A percentile compares a stretch with the other conserved stretches of the same genome.
Evolutionary conservation across 2,329 filamentous ascomycete genomes (phyloP).

Genomic region (Trichoderma sp.): DNA sequence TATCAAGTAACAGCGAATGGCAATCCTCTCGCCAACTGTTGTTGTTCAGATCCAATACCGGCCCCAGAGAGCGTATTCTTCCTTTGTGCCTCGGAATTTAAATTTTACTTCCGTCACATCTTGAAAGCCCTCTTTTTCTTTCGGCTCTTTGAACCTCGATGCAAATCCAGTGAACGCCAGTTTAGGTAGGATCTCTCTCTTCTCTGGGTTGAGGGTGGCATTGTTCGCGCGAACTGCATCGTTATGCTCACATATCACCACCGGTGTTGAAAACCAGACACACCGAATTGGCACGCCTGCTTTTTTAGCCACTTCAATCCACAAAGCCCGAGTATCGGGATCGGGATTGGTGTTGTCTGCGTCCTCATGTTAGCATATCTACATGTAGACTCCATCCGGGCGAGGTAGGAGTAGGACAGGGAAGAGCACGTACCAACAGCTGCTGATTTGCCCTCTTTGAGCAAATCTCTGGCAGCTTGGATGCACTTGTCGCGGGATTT

Average conservation of each 20-base stretch:
- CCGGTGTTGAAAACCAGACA: slow-evolving; percentile 73
- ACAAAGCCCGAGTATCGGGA: slow-evolving; percentile 69
- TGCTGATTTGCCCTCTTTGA: slow-evolving; percentile 65
- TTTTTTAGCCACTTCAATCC: slow-evolving; percentile 71
- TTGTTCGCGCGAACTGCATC: slow-evolving; percentile 75
- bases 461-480: slow-evolving; percentile 64
- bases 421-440: slow-evolving; percentile 63
- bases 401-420: not conserved
- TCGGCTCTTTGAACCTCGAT: slow-evolving; percentile 70
- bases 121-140: slow-evolving; percentile 73
- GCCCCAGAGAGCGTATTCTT: slow-evolving; percentile 69
- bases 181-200: slow-evolving; percentile 66
- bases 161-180: slow-evolving; percentile 77
- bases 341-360: slow-evolving; percentile 96
- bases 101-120: slow-evolving; percentile 78
- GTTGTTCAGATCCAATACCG: slow-evolving; percentile 65
- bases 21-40: not conserved
- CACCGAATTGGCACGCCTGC: slow-evolving; percentile 75
- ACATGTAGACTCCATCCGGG: not conserved
- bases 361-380: not conserved
- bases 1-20: not conserved
- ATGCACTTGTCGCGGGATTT: slow-evolving; percentile 71
- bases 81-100: slow-evolving; percentile 64
- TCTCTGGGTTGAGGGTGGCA: slow-evolving; percentile 75
- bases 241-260: slow-evolving; percentile 77